Conservation (phyloP, 371 early-diverging fungal genomes). For the Parasitella parasitica region DNA sequence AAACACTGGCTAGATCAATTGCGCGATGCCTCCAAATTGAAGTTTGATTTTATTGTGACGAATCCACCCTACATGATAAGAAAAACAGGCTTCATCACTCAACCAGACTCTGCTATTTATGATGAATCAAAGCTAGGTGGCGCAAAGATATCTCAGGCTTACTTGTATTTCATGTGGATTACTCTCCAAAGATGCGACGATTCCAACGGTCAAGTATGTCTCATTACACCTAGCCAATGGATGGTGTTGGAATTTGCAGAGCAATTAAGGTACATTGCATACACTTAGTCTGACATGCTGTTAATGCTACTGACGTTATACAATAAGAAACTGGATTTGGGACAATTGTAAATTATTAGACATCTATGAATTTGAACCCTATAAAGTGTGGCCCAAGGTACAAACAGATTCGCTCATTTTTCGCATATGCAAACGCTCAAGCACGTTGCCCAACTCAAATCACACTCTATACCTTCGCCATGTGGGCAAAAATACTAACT, state of each 20-base stretch:
- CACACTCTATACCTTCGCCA: slow-evolving; percentile 20
- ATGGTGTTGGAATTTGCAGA: slow-evolving; percentile 61
- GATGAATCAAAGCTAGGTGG: slow-evolving; percentile 53
- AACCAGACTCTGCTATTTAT: slow-evolving; percentile 56
- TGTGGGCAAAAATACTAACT: background rate
- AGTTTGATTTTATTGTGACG: slow-evolving; percentile 61
- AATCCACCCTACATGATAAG: slow-evolving; percentile 74
- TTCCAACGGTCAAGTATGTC: slow-evolving; percentile 35
- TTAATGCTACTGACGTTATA: no score
- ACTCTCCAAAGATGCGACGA: slow-evolving; percentile 43
- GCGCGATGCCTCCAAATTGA: slow-evolving; percentile 44
- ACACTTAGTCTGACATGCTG: no score
- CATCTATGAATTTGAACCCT: slow-evolving; percentile 66
- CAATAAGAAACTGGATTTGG: slow-evolving; percentile 64
- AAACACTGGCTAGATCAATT: slow-evolving; percentile 35
- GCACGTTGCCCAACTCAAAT: slow-evolving; percentile 20
- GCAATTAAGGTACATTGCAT: slow-evolving; percentile 53
- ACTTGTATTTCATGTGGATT: slow-evolving; percentile 52
- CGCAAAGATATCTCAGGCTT: slow-evolving; percentile 37
- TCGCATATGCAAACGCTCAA: slow-evolving; percentile 36
- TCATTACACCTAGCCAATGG: slow-evolving; percentile 68
- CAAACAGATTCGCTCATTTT: slow-evolving; percentile 71
- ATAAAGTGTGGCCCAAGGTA: slow-evolving; percentile 65
- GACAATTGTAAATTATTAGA: slow-evolving; percentile 53
- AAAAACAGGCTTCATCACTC: slow-evolving; percentile 60